Conservation (phyloP, 257 asterid species). For the Plectranthus barbatus region DNA sequence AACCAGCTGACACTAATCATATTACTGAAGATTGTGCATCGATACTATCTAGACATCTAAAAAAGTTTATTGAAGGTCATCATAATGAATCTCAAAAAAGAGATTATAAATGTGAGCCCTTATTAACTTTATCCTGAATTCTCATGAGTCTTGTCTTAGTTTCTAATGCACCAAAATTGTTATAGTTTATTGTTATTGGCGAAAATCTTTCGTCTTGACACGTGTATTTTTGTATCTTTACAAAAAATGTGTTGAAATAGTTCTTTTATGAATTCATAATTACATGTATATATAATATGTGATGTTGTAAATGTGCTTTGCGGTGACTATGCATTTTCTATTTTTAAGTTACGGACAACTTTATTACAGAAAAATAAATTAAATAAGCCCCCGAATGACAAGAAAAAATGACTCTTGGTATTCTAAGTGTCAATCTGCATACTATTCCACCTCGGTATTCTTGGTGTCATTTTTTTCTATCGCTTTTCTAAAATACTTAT, state of each 20-base stretch:
- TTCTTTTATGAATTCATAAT: neutral
- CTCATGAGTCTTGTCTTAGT: neutral
- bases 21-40: conserved; percentile 66
- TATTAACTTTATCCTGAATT: conserved; percentile 6
- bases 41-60: conserved; percentile 68
- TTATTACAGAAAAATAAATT: neutral
- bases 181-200: neutral
- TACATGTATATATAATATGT: neutral
- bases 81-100: conserved; percentile 82
- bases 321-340: neutral
- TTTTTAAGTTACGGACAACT: neutral
- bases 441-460: conserved; percentile 91
- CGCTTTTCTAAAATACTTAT: conserved; percentile 9
- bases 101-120: conserved; percentile 79
- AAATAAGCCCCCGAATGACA: conserved; percentile 87
- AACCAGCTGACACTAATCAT: conserved; percentile 45
- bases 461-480: conserved; percentile 44
- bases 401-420: conserved; percentile 88
- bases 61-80: conserved; percentile 52
- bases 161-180: neutral
- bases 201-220: too few relatives aligned
- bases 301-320: neutral
- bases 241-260: too few relatives aligned
- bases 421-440: conserved; percentile 91
- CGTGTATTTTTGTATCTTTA: too few relatives aligned